phyloP scores from a whole-genome alignment of 495 filamentous ascomycete genomes.

The Lepidopterella palustris region DNA sequence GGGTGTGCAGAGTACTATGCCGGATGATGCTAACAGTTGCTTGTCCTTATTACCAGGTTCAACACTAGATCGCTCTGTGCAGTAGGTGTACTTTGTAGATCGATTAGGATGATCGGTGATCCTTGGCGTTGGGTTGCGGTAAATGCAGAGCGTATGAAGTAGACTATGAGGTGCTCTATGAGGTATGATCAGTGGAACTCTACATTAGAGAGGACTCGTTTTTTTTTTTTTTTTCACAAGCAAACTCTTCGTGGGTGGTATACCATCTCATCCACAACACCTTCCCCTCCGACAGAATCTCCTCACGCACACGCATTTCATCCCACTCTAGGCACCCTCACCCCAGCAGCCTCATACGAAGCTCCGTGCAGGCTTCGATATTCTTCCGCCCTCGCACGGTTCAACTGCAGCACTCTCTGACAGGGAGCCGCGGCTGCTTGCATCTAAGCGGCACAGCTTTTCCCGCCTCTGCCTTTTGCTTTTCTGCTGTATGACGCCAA shows the following conservation, averaged over 20 bases:
- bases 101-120: background rate
- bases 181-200: too few species aligned
- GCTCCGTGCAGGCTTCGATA: conserved; percentile 13
- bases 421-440: conserved; percentile 13
- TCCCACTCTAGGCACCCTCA: background rate
- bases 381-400: conserved; percentile 13
- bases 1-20: too few species aligned
- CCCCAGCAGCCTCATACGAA: conserved; percentile 9
- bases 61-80: too few species aligned
- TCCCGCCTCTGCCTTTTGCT: background rate
- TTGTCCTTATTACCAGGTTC: too few species aligned
- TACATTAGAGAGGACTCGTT: too few species aligned
- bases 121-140: background rate
- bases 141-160: too few species aligned
- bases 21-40: too few species aligned
- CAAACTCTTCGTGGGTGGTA: too few species aligned
- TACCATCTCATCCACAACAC: background rate
- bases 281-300: background rate
- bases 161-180: too few species aligned
- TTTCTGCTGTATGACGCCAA: conserved; percentile 15
- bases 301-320: background rate
- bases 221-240: too few species aligned
- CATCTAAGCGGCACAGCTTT: conserved; percentile 3
- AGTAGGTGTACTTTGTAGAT: background rate
- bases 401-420: background rate